A percentile compares a stretch with the other conserved stretches of the same genome.
phyloP scores from a whole-genome alignment of 169 alveolate species.

The Plasmodium knowlesi region DNA sequence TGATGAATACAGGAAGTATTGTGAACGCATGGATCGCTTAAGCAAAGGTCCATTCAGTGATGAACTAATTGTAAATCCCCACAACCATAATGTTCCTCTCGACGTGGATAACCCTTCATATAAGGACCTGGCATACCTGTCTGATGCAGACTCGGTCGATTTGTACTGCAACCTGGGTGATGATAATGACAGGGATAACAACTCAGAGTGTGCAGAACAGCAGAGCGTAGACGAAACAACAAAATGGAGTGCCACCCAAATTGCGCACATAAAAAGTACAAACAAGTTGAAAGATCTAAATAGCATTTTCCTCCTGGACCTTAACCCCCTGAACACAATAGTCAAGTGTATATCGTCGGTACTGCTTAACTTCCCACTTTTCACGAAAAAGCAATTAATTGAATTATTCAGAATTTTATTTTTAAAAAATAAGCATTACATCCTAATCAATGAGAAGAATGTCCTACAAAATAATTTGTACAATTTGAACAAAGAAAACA shows the following conservation, averaged over 20 bases:
- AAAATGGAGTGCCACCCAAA: neutral
- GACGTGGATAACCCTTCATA: neutral
- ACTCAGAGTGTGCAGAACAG: neutral
- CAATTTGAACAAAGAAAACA: conserved; percentile 39
- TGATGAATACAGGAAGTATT: conserved; percentile 12
- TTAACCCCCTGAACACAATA: conserved; percentile 19
- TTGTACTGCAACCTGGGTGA: neutral
- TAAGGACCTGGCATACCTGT: neutral
- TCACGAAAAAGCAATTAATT: conserved; percentile 42
- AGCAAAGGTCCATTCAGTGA: neutral
- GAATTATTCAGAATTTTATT: conserved; percentile 21
- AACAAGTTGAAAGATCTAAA: conserved; percentile 33
- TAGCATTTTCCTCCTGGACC: conserved; percentile 19
- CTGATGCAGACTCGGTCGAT: conserved; percentile 12
- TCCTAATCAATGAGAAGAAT: conserved; percentile 41
- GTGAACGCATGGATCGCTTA: neutral
- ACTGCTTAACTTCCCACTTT: conserved; percentile 31
- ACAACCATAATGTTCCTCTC: neutral
- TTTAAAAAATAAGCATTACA: conserved; percentile 17
- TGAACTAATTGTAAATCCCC: neutral
- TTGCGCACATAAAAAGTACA: conserved; percentile 4
- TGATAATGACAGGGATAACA: neutral
- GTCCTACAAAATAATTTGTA: conserved; percentile 23
- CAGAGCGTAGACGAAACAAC: neutral
- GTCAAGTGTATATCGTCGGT: conserved; percentile 38